These are phyloP conservation scores for Botrytis sinoallii DNA, from an alignment of 2,329 filamentous ascomycete genomes.

Conservation along the genomic window DNA sequence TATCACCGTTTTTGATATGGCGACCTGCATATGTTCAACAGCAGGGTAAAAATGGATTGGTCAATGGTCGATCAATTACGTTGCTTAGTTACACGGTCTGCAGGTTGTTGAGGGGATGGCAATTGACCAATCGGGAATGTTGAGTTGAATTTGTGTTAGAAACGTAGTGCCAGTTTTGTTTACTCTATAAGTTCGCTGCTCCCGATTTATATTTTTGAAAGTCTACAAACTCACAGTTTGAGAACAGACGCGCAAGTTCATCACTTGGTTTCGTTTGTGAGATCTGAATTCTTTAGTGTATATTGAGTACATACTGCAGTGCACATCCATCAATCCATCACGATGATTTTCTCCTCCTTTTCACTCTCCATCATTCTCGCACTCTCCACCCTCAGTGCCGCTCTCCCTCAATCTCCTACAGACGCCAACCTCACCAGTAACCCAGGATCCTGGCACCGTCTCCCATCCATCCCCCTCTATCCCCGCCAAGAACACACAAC, in stretches of 20 bases:
- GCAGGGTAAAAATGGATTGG: neutral
- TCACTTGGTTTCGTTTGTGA: neutral
- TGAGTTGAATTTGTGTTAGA: neutral
- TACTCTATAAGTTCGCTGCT: neutral
- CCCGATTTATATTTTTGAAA: neutral
- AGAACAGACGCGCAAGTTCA: neutral
- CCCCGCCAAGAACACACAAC: constrained; percentile 28
- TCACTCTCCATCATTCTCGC: neutral
- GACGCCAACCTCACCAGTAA: neutral
- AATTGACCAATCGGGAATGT: neutral
- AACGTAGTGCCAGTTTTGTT: neutral
- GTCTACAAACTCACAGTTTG: neutral
- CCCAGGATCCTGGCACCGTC: neutral
- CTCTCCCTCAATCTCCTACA: neutral
- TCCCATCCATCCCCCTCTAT: constrained; percentile 8
- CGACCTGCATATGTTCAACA: neutral
- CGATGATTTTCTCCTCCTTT: neutral
- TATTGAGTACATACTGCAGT: neutral
- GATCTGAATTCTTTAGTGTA: neutral
- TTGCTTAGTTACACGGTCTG: neutral
- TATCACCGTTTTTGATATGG: neutral
- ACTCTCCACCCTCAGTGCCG: neutral
- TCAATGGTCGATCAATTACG: neutral
- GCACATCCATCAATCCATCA: neutral
- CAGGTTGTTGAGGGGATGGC: neutral